Evolutionary conservation across 805 yeast genomes (phyloP), one percentile per base, ranked within the genome.

Genomic region (Teunomyces pallodes): DNA sequence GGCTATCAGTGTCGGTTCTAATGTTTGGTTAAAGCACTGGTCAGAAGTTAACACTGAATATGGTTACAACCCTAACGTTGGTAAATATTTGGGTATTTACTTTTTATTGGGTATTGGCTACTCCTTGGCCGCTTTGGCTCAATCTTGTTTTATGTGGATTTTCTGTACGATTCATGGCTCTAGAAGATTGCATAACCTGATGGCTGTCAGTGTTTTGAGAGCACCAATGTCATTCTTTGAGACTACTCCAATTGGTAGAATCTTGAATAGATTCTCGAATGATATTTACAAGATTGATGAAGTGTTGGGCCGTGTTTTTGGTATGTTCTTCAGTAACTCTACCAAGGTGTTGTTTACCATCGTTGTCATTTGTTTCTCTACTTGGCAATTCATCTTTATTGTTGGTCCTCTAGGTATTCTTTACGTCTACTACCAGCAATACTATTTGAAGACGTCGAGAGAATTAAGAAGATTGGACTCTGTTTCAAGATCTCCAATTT

Each of bases 151-250:
- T 47, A 75, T 87, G 62, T 86, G 91, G 90, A 79, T 90, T 28
- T 82, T 74, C 67, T 89, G 96, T 65, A 82, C 96, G 2, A 86
- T 92, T 58, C 81, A 81, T 47, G 96, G 94, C 7, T 92, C 98
- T 8, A 82, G 73, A 49, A 78, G 74, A 47, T 72, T 90, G 51
- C 98, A 91, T 65, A 78, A 83, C 51, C 67, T 70, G 13, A 90
- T 91, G 97, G 82, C 91, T 4, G 67, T 50, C 9, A 58, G 70
- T 46, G 94, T 91, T 10, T 67, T 92, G 50, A 78, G 91, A 54
- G 94, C 97, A 0, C 97, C 97, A 52, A 92, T 91, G 97, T 79
- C 89, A 29, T 91, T 92, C 65, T 91, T 91, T 62, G 98, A 91
- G 67, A 90, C 96, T 1, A 91, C 98, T 0, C 98, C 97, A 47